phyloP scores from a whole-genome alignment of 164 flowering plant genomes.

The Akebia trifoliata region DNA sequence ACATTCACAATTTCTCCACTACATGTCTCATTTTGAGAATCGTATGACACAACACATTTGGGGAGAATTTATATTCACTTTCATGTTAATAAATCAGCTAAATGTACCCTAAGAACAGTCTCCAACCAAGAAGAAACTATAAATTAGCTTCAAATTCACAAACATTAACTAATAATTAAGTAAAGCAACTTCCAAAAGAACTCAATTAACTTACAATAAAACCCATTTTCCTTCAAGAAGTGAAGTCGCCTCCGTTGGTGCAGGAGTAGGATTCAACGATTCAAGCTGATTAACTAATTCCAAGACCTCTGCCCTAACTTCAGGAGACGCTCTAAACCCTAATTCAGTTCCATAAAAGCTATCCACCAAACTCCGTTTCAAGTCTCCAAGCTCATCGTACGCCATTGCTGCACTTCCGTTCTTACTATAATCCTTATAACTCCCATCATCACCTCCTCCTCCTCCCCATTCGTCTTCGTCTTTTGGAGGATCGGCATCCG shows the following conservation, averaged over 20 bases:
- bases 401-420: slow-evolving; percentile 25
- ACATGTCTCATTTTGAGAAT: too few species aligned
- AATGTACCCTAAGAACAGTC: background rate
- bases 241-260: slow-evolving; percentile 48
- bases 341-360: slow-evolving; percentile 72
- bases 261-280: slow-evolving; percentile 66
- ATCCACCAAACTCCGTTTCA: slow-evolving; percentile 78
- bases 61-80: background rate
- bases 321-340: slow-evolving; percentile 64
- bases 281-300: slow-evolving; percentile 84
- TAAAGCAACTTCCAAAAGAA: background rate
- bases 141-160: background rate
- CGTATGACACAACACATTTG: too few species aligned
- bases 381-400: slow-evolving; percentile 32
- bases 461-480: slow-evolving; percentile 83
- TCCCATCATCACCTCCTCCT: slow-evolving; percentile 9
- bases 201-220: slow-evolving; percentile 54
- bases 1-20: too few species aligned
- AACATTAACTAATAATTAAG: background rate
- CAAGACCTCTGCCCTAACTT: slow-evolving; percentile 75
- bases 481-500: slow-evolving; percentile 58
- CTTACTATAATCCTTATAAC: slow-evolving; percentile 5
- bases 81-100: background rate
- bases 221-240: slow-evolving; percentile 91
- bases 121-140: background rate